phyloP scores from a whole-genome alignment of 176 grass and related monocot genomes.

The Raddia guianensis region DNA sequence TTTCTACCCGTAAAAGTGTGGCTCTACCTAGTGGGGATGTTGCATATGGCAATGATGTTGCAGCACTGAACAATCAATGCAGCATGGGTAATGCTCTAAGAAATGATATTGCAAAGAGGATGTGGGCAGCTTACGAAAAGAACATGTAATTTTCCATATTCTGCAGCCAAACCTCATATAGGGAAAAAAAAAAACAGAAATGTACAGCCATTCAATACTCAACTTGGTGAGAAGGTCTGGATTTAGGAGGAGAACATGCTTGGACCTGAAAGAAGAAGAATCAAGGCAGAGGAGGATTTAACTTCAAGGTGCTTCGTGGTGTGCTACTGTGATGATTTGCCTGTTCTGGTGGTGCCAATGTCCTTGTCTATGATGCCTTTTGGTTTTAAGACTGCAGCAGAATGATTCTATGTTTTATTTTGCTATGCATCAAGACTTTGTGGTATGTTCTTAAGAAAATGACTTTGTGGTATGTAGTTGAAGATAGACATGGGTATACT shows the following conservation, averaged over 20 bases:
- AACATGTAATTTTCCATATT: slow-evolving; percentile 11
- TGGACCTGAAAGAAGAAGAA: background rate
- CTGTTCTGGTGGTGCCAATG: background rate
- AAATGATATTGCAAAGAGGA: slow-evolving; percentile 45
- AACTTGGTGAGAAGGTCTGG: background rate
- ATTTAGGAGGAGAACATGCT: background rate
- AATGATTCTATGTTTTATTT: background rate
- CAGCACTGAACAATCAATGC: slow-evolving; percentile 38
- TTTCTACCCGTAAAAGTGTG: slow-evolving; percentile 12
- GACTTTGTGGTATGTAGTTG: background rate
- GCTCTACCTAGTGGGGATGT: slow-evolving; percentile 26
- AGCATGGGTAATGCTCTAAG: slow-evolving; percentile 36
- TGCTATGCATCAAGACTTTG: background rate
- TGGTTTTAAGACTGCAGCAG: background rate
- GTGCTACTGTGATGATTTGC: background rate
- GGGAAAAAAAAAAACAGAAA: background rate
- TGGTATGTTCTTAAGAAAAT: background rate
- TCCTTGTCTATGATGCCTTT: slow-evolving; percentile 12
- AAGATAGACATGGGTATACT: background rate
- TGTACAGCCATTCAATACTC: background rate
- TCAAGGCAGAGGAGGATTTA: background rate
- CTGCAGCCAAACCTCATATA: background rate
- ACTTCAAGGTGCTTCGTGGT: background rate
- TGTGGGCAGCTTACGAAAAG: slow-evolving; percentile 42
- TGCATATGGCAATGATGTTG: slow-evolving; percentile 32